Conservation (phyloP, 495 filamentous ascomycete species). For the Bryoglossum gracile region DNA sequence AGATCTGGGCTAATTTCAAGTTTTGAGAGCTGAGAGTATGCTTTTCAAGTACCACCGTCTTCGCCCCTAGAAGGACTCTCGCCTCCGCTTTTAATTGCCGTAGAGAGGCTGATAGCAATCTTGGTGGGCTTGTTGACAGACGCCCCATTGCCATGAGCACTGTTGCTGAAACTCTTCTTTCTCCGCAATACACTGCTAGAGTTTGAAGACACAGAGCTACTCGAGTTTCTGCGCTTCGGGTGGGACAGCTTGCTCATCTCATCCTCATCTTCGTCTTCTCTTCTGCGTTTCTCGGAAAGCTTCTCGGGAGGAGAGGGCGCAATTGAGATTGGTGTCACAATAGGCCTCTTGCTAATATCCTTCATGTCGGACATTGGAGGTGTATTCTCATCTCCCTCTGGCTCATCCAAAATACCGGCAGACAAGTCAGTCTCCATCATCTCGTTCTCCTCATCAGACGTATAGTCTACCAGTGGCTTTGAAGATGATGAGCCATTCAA, state of each 20-base stretch:
- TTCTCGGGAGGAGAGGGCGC: conserved; percentile 55
- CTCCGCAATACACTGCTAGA: conserved; percentile 10
- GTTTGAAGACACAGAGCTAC: conserved; percentile 16
- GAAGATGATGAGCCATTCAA: conserved; percentile 46
- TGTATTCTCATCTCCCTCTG: conserved; percentile 7
- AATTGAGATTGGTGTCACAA: not conserved
- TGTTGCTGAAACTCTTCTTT: conserved; percentile 23
- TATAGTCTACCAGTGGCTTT: conserved; percentile 84
- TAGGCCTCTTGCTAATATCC: not conserved
- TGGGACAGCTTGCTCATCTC: conserved; percentile 59
- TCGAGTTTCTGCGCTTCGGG: conserved; percentile 24
- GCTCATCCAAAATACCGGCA: conserved; percentile 5
- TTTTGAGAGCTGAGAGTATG: too few relatives aligned
- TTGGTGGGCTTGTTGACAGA: conserved; percentile 17
- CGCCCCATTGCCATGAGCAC: conserved; percentile 11
- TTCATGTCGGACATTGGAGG: conserved; percentile 8
- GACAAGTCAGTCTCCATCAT: conserved; percentile 28
- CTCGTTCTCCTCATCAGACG: conserved; percentile 73
- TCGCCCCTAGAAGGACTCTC: conserved; percentile 18
- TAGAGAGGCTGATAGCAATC: conserved; percentile 25
- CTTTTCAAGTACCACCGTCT: too few relatives aligned
- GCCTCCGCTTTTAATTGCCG: conserved; percentile 25
- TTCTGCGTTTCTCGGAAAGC: conserved; percentile 81
- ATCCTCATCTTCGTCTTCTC: conserved; percentile 85
- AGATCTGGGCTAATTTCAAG: too few relatives aligned